Conservation (phyloP, 805 yeast genomes). For the Suhomyces sp. region DNA sequence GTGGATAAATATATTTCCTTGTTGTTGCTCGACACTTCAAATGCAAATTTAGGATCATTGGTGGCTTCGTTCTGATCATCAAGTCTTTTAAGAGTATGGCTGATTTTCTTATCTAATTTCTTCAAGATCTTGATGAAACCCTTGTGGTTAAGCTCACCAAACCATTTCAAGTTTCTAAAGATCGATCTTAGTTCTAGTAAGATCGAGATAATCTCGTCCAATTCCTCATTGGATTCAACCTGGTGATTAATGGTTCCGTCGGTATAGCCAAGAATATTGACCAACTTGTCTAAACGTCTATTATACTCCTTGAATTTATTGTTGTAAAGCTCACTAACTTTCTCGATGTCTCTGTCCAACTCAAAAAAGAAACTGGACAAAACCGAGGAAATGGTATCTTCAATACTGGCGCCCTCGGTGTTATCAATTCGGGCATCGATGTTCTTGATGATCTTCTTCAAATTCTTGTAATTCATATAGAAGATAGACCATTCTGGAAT, state of each 20-base stretch:
- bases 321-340: slow-evolving; percentile 76
- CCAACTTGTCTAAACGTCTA: slow-evolving; percentile 55
- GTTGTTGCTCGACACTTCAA: slow-evolving; percentile 30
- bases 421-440: slow-evolving; percentile 45
- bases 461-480: slow-evolving; percentile 81
- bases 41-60: slow-evolving; percentile 6
- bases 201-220: slow-evolving; percentile 45
- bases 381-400: slow-evolving; percentile 22
- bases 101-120: slow-evolving; percentile 78
- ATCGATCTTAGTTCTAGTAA: slow-evolving; percentile 72
- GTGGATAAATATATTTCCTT: slow-evolving; percentile 49
- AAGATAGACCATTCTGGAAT: slow-evolving; percentile 89
- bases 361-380: slow-evolving; percentile 70
- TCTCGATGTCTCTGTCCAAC: slow-evolving; percentile 77
- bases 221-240: slow-evolving; percentile 38
- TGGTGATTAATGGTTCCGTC: slow-evolving; percentile 22
- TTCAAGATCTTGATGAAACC: slow-evolving; percentile 87
- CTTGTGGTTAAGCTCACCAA: slow-evolving; percentile 85
- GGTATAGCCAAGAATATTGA: slow-evolving; percentile 32
- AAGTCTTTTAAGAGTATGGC: slow-evolving; percentile 21
- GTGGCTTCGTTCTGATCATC: slow-evolving; percentile 6
- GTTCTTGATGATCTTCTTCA: slow-evolving; percentile 76
- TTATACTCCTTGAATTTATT: slow-evolving; percentile 71
- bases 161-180: slow-evolving; percentile 87
- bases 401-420: slow-evolving; percentile 19